phyloP scores from a whole-genome alignment of 106 monocot genomes.

The Narthecium ossifragum region DNA sequence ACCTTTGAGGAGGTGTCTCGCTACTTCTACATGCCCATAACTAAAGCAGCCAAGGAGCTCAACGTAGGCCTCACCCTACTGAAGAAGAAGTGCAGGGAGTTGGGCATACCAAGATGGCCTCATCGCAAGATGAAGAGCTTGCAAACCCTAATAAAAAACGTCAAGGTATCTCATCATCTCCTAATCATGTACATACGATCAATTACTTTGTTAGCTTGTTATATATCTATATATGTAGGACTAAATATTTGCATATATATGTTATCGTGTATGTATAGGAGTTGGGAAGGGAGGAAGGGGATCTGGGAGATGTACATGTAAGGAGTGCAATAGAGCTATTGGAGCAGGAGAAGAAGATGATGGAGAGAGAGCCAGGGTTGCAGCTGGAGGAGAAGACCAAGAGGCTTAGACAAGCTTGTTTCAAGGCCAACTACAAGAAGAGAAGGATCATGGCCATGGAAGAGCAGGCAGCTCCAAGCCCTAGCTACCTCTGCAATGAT shows the following conservation, averaged over 20 bases:
- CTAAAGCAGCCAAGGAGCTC: constrained; percentile 59
- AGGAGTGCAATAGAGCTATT: constrained; percentile 40
- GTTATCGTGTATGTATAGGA: constrained; percentile 25
- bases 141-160: constrained; percentile 62
- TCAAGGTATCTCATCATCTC: constrained; percentile 36
- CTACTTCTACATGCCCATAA: constrained; percentile 79
- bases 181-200: too few relatives aligned
- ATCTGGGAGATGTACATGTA: constrained; percentile 28
- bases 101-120: constrained; percentile 77
- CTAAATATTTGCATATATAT: too few relatives aligned
- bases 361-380: constrained; percentile 51
- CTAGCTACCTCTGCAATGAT: neutral
- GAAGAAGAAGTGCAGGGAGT: constrained; percentile 77
- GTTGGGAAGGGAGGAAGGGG: constrained; percentile 28
- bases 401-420: constrained; percentile 78
- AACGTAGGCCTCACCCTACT: constrained; percentile 63
- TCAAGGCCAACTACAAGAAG: constrained; percentile 90
- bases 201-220: too few relatives aligned
- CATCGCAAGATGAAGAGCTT: constrained; percentile 79
- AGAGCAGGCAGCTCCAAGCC: neutral
- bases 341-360: constrained; percentile 47
- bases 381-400: constrained; percentile 63
- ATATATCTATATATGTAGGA: too few relatives aligned
- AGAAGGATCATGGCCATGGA: constrained; percentile 28
- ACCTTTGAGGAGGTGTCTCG: constrained; percentile 56